Base-by-base conservation (phyloP, 2,329 filamentous ascomycete species). In the Diaporthe amygdali region DNA sequence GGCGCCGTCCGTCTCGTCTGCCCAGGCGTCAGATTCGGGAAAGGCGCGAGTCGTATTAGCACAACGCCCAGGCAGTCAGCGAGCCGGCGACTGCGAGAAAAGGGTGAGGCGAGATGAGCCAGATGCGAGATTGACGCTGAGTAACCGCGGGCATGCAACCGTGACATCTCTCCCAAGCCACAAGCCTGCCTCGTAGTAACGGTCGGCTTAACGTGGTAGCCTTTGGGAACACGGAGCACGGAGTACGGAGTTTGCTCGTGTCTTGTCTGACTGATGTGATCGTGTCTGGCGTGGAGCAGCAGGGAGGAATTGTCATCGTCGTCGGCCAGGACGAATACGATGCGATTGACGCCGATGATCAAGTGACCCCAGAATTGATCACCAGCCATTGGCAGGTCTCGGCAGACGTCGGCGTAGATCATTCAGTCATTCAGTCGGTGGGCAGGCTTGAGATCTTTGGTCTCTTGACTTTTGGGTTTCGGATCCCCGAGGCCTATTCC, bases 301-400 rank as follows among this genome's bases (percentile, higher is more conserved):
- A 20, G 39, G 27, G 25, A 49, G 44, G 44, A 49, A 64, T 64
- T 64, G 59, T 64, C 59, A 64, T 64, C 59, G 59, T n/a, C 59
- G 32, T 49, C 59, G 59, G 59, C 22, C 59, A 64, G 59, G 44
- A 64, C 59, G 59, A 64, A 64, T 64, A 64, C 59, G 59, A 64
- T 20, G 59, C 30, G 59, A 64, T 64, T 64, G 59, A 37, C 59
- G 59, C 44, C 49, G 59, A 44, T 64, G 59, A 64, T 37, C 59
- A 64, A 64, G 44, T 49, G 59, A 64, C 59, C 59, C 22, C 59
- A 49, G 59, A 64, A 64, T 49, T 64, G 59, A 64, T 64, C 59
- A 49, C 59, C 59, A 64, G 59, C 59, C 10, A 64, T n/a, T 44
- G 59, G 59, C n/a, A 64, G 59, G 44, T 47, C 41, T 64, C 59